Evolutionary conservation across 106 monocot genomes (phyloP), one percentile per base, ranked within the genome.

Genomic region (Platanthera zijinensis): DNA sequence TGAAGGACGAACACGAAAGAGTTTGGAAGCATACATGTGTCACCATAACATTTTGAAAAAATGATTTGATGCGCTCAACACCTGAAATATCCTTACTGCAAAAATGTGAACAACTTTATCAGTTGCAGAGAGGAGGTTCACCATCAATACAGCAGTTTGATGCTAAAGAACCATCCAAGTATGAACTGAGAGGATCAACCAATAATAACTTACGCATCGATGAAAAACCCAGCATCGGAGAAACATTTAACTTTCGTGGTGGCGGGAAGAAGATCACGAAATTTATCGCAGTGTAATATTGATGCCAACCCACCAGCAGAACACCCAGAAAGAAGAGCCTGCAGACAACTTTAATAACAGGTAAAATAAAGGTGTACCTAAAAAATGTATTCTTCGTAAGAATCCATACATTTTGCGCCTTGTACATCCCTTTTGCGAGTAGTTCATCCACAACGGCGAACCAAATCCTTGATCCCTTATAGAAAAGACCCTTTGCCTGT

Each of bases 281-380:
- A 99, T 51, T 75, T 84, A 66, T 99, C 99, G 50, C 99, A 99
- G 74, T 92, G 91, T 48, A 99, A 76, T 81, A 99, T 94, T 18
- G 94, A 83, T 25, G 99, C 78, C 78, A 99, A 80, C 3, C 92
- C 99, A 80, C 99, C 99, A 82, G 99, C 99, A 11, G 99, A 99
- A 84, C 99, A 99, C 0, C 99, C 99, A 59, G 99, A 94, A 45
- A 99, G 83, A 51, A 99, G 82, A 83, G 92, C 99, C 99, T 99
- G 86, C 25, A 71, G 17, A 39, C 53, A 78, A 64, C 50, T 59
- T 57, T 79, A 51, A 49, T 75, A 10, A 54, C 8, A 17, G 57
- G 7, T 59, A 21, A 73, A 25, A 51, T 73, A 15, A 73, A 52
- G 51, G 8, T 17, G 7, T 51, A 51, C 50, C 22, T 21, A 21